Evolutionary conservation across 139 green algal species (phyloP), one percentile per base, ranked within the genome.

Genomic region (Coelastrella sp.): DNA sequence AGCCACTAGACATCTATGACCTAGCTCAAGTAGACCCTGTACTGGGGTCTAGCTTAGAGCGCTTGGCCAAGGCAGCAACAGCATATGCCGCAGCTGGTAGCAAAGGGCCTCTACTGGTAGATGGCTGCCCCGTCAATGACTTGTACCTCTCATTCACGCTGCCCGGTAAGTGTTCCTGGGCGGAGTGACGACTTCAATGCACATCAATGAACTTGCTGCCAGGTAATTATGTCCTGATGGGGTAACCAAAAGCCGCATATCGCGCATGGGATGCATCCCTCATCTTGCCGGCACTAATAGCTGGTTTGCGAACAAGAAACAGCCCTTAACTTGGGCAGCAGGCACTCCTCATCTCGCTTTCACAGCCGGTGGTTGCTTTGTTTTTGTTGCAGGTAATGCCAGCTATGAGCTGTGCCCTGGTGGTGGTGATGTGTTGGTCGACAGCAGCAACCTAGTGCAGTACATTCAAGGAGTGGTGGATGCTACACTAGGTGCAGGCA

Each of bases 141-240:
- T 91, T 99, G 35, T 98, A 93, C 90, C 94, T 99, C n/a, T 91
- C 92, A 27, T 99, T 98, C 89, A 96, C 94, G 11, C 89, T 99
- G 60, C 97, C 97, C 21, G 96, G 62, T 69, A 40, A 21, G 62
- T 13, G 15, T 57, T 57, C 11, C 45, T 57, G 45, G 45, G 11
- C 45, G 15, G 11, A 2, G 1, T 57, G 45, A 57, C 45, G n/a
- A n/a, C n/a, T n/a, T n/a, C n/a, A n/a, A n/a, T n/a, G n/a, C n/a
- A n/a, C n/a, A n/a, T n/a, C n/a, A n/a, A n/a, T n/a, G n/a, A n/a
- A n/a, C n/a, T n/a, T n/a, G n/a, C n/a, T n/a, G n/a, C n/a, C n/a
- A n/a, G n/a, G n/a, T n/a, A n/a, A n/a, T n/a, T n/a, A n/a, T n/a
- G n/a, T n/a, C n/a, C n/a, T n/a, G n/a, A n/a, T n/a, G n/a, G n/a